A percentile compares a stretch with the other conserved stretches of the same genome.
Conservation (phyloP, 306 rosid species). For the Amphicarpaea edgeworthii region DNA sequence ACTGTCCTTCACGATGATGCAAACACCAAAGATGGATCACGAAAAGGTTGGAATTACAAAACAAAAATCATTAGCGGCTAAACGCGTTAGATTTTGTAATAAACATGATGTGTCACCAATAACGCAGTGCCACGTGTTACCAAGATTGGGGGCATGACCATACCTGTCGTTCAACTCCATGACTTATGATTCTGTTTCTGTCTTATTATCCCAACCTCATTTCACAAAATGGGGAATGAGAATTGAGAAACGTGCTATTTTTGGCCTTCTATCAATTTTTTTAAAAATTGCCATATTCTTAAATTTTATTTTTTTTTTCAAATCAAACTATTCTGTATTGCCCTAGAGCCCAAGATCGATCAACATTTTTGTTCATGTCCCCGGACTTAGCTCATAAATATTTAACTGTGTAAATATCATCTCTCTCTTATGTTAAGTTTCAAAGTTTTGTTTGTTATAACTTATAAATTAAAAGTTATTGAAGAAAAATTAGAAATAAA, state of each 20-base stretch:
- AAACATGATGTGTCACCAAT: conserved; percentile 38
- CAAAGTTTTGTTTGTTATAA: too few species aligned
- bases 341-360: too few species aligned
- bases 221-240: neutral
- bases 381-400: too few species aligned
- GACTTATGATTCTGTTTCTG: neutral
- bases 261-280: neutral
- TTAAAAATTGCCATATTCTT: neutral
- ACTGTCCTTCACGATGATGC: conserved; percentile 63
- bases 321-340: neutral
- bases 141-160: neutral
- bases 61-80: conserved; percentile 63
- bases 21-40: conserved; percentile 58
- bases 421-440: too few species aligned
- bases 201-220: conserved; percentile 3
- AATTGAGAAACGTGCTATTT: neutral
- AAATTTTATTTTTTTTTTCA: neutral
- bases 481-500: too few species aligned
- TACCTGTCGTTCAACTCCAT: conserved; percentile 26
- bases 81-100: conserved; percentile 55
- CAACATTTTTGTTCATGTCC: too few species aligned
- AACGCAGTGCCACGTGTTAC: neutral
- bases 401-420: too few species aligned
- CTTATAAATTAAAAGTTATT: too few species aligned
- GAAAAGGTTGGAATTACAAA: conserved; percentile 61